Base-by-base conservation (phyloP, 1,284 basidiomycete species). In the Pseudozyma sp. region DNA sequence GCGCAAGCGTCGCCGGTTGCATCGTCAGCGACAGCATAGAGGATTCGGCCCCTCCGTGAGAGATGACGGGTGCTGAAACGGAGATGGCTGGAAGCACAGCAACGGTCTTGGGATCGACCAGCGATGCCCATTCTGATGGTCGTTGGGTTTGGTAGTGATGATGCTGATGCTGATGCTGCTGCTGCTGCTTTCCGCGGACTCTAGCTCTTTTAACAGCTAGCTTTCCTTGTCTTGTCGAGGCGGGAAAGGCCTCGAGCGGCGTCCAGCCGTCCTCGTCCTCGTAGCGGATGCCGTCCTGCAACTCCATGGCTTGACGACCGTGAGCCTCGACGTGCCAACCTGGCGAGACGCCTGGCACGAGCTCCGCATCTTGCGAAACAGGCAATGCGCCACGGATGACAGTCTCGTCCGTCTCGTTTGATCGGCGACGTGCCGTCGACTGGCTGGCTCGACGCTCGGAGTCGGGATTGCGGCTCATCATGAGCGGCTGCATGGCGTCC, bases 321-420 rank as follows among this genome's bases (percentile, higher is more conserved):
- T 63, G 58, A 14, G 72, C 68, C 42, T 68, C 74, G 10, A 77
- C 72, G 19, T 77, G 75, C 75, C 75, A 77, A 60, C 75, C 75
- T 4, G 75, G 75, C n/a, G 71, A 74, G 1, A 77, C 75, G 9
- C 75, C 71, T 17, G 72, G 68, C 11, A 75, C 64, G 3, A 68
- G 48, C 17, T 66, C 67, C 1, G 60, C 5, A 17, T 72, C 55
- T 13, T 43, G 48, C 7, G 30, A 43, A 0, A 54, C 33, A 5
- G 55, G 53, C 29, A 53, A 60, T 13, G 52, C 33, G 30, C 56
- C 56, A 30, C 53, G 44, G 14, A 19, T 37, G 16, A 53, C 39
- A 8, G 53, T 53, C 24, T 63, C 59, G 6, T 55, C 45, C 5
- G 60, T 53, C 29, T 54, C 47, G 40, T 69, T 40, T 9, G 67